Evolutionary conservation across 768 basidiomycete genomes (phyloP), one percentile per base, ranked within the genome.

Genomic region (Mrakia blollopis): DNA sequence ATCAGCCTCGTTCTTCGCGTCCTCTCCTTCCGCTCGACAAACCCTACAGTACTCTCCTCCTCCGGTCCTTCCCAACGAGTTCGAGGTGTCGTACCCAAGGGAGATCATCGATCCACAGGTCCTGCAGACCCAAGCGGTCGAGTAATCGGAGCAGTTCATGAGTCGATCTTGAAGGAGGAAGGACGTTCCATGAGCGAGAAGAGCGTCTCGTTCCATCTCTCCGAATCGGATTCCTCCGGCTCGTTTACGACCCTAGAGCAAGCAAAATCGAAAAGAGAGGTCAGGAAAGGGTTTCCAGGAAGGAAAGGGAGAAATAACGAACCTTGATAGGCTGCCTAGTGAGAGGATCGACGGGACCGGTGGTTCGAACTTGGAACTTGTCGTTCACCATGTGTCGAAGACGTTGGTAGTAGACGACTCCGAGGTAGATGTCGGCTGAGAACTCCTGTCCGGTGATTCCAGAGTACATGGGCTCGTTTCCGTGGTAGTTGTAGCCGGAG

Each of bases 141-240:
- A 98, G 84, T 98, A 99, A 85, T 99, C 97, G 37, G 96, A 98
- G 83, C 97, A 99, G 85, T 99, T 99, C 97, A 99, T 98, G 82
- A 99, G 85, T 76, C 97, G 88, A 85, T 99, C 97, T 86, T 99
- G 97, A 32, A 99, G 89, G 57, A 99, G 87, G 90, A 97, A 99
- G 2, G 95, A 94, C 21, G 97, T 97, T 63, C 97, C 97, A 84
- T 99, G 97, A 4, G 97, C 97, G 80, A 99, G 95, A 72, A 99
- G 88, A 16, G 97, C 97, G 83, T 99, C 97, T 73, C 97, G 92
- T 84, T 99, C 97, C 97, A 99, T 99, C 86, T 99, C 97, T 81
- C 97, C 97, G 83, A 99, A 98, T 74, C 97, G 94, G 82, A 99
- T 99, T 81, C 97, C 97, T 81, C 97, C 97, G 62, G 92, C 93